Conservation (phyloP, 352 stramenopile genomes). For the Thraustotheca clavata region DNA sequence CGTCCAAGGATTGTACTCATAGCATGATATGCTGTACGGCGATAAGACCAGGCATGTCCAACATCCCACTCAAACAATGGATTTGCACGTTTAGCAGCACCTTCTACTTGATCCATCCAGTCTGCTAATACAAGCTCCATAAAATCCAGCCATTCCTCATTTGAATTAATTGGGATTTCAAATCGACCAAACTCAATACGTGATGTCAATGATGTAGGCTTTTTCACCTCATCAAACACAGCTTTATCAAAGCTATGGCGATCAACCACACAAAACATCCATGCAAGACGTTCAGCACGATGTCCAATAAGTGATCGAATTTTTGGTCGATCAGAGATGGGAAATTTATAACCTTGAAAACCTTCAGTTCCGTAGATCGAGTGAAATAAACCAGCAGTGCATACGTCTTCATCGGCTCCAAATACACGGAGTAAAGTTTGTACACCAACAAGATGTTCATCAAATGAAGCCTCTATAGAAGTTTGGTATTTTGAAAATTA, state of each 20-base stretch:
- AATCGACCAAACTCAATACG: conserved; percentile 53
- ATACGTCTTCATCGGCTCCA: conserved; percentile 32
- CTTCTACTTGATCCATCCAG: conserved; percentile 65
- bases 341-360: conserved; percentile 56
- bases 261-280: conserved; percentile 64
- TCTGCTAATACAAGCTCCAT: conserved; percentile 53
- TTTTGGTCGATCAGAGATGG: conserved; percentile 30
- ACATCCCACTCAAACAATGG: conserved; percentile 41
- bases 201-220: conserved; percentile 26
- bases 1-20: conserved; percentile 39
- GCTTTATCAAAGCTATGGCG: conserved; percentile 41
- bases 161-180: conserved; percentile 29
- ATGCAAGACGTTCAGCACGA: conserved; percentile 45
- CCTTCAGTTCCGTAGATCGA: conserved; percentile 66
- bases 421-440: conserved; percentile 43
- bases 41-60: conserved; percentile 51
- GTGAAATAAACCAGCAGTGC: conserved; percentile 54
- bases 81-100: conserved; percentile 34
- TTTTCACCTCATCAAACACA: conserved; percentile 26
- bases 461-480: conserved; percentile 27
- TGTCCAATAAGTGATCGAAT: conserved; percentile 42
- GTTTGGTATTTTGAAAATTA: background rate
- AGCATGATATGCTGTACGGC: conserved; percentile 40
- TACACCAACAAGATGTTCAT: conserved; percentile 50
- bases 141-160: conserved; percentile 58